Evolutionary conservation across 2,329 filamentous ascomycete species (phyloP), one percentile per base, ranked within the genome.

Genomic region (Dothideomycetidae sp.): DNA sequence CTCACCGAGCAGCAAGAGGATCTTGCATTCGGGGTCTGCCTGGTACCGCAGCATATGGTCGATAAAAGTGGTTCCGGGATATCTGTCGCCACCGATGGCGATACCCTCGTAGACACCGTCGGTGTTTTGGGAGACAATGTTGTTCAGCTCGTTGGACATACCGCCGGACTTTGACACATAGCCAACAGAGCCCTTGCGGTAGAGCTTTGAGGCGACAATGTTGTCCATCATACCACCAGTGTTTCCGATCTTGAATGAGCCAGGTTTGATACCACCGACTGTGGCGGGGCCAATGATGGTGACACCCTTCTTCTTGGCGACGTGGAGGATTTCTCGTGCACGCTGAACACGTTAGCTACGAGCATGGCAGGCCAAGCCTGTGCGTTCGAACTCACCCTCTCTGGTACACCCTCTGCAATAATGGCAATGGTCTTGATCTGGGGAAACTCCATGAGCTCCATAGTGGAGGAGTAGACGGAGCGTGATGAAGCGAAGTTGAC

Each of bases 181-280:
- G 54, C 84, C 90, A 50, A 98, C 86, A 52, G 90, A 96, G 54
- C 90, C 90, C 69, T 90, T 90, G 66, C 90, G 88, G 78, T 98
- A 98, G 44, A 98, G 83, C 78, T 98, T 98, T 62, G 90, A 96
- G 52, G 90, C 85, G 48, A 98, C 90, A 56, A 98, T 98, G 76
- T 98, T 98, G 75, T 98, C 90, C 90, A 98, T 98, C 90, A 98
- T 98, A 66, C 90, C 90, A 75, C 90, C 90, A 55, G 90, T 98
- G 75, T 98, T 98, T 62, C 90, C 90, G 49, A 98, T 98, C 77
- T 96, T 98, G 81, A 88, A 98, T 62, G 82, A 83, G 63, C 90
- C 90, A 46, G 90, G 90, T 77, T 96, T 98, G 70, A 98, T 96
- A 56, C 90, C 90, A 75, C 90, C 90, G 46, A 98, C 90, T 40